These are phyloP conservation scores for Knoxdaviesia proteae DNA, from an alignment of 2,329 filamentous ascomycete species.

Conservation along the genomic window DNA sequence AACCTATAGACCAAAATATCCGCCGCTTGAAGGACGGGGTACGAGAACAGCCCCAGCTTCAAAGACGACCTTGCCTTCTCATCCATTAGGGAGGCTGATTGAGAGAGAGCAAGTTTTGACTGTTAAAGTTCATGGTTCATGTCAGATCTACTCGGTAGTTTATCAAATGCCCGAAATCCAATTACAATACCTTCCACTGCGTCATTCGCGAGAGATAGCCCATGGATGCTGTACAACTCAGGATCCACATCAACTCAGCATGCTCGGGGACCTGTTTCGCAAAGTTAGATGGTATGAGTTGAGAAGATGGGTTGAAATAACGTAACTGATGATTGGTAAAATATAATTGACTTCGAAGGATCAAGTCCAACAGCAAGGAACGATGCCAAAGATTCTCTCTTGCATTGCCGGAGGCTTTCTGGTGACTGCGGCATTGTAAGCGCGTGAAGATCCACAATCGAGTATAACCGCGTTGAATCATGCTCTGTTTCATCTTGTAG, in stretches of 20 bases:
- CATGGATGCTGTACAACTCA: constrained; percentile 78
- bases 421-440: constrained; percentile 60
- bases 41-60: constrained; percentile 83
- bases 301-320: neutral
- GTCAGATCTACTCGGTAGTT: neutral
- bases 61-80: constrained; percentile 35
- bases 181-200: constrained; percentile 66
- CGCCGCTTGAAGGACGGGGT: constrained; percentile 86
- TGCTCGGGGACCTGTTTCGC: constrained; percentile 46
- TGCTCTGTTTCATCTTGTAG: constrained; percentile 45
- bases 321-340: constrained; percentile 59
- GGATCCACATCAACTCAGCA: constrained; percentile 87
- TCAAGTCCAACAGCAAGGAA: constrained; percentile 70
- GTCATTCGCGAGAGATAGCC: constrained; percentile 97
- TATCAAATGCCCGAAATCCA: too few relatives aligned
- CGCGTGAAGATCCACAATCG: constrained; percentile 82
- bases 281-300: neutral
- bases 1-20: constrained; percentile 76
- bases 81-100: constrained; percentile 36
- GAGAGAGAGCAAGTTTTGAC: constrained; percentile 51
- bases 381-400: constrained; percentile 56
- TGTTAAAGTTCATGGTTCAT: constrained; percentile 12
- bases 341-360: constrained; percentile 56
- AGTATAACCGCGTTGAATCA: constrained; percentile 52
- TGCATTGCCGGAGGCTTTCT: constrained; percentile 37